A percentile compares a stretch with the other conserved stretches of the same genome.
phyloP scores from a whole-genome alignment of 306 rosid species.

The Rosa multiflora region DNA sequence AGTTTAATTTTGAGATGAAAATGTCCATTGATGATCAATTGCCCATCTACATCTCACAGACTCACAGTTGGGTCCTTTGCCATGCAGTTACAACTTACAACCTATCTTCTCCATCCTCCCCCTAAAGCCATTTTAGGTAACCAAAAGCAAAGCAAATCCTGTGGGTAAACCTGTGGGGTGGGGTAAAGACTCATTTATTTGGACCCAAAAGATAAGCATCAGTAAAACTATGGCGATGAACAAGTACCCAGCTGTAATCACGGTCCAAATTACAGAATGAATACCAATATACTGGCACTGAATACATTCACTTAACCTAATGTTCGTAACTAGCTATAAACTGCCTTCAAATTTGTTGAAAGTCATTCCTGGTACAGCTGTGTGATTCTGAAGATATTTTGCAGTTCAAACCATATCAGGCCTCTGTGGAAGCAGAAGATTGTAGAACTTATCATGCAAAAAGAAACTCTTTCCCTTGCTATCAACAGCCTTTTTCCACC shows the following conservation, averaged over 20 bases:
- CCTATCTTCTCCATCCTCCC: not conserved
- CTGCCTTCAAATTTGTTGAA: not conserved
- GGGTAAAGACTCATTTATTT: too few relatives aligned
- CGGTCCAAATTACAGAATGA: not conserved
- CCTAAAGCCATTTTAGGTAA: not conserved
- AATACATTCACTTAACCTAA: not conserved
- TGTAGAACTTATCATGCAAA: conserved; percentile 88
- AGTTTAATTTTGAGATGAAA: not conserved
- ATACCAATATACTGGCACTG: not conserved
- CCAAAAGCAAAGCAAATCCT: not conserved
- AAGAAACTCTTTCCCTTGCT: conserved; percentile 83
- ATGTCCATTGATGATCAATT: not conserved
- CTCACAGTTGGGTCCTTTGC: not conserved
- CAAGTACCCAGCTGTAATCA: not conserved
- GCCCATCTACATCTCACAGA: not conserved
- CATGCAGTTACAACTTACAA: not conserved
- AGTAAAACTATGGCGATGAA: not conserved
- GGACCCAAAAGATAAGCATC: not conserved
- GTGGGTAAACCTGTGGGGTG: too few relatives aligned
- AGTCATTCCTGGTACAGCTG: not conserved
- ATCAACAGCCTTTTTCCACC: conserved; percentile 95
- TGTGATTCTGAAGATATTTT: not conserved
- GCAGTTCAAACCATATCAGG: conserved; percentile 78
- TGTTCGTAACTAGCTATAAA: conserved; percentile 10
- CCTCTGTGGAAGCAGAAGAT: conserved; percentile 90